Conservation (phyloP, 805 yeast species). For the Komagataella mondaviorum region DNA sequence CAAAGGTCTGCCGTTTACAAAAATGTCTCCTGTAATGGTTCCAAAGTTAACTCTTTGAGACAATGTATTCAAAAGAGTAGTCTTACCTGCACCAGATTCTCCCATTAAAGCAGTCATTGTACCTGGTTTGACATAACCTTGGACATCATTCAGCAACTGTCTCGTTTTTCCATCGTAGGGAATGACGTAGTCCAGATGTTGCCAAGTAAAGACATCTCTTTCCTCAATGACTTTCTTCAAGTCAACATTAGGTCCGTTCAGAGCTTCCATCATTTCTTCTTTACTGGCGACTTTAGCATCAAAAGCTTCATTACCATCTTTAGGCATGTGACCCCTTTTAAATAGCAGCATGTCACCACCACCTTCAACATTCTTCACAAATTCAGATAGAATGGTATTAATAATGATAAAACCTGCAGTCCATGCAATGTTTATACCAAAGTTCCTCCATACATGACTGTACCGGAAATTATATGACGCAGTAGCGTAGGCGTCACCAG, state of each 20-base stretch:
- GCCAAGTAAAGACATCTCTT: slow-evolving; percentile 46
- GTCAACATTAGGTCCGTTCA: slow-evolving; percentile 13
- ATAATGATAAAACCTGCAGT: slow-evolving; percentile 23
- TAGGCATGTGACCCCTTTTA: slow-evolving; percentile 25
- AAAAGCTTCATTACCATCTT: slow-evolving; percentile 20
- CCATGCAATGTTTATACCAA: slow-evolving; percentile 37
- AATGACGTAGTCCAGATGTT: slow-evolving; percentile 42
- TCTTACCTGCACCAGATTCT: slow-evolving; percentile 54
- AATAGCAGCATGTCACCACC: slow-evolving; percentile 22
- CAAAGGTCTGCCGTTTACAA: slow-evolving; percentile 36
- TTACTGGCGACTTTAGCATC: slow-evolving; percentile 23
- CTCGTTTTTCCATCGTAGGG: slow-evolving; percentile 28
- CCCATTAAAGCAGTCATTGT: slow-evolving; percentile 50
- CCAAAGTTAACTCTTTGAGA: slow-evolving; percentile 39
- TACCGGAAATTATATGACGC: slow-evolving; percentile 35
- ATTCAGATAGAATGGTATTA: slow-evolving; percentile 14
- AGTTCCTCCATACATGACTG: slow-evolving; percentile 67
- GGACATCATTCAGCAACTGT: slow-evolving; percentile 27
- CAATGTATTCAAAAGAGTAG: slow-evolving; percentile 39
- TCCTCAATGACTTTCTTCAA: slow-evolving; percentile 14
- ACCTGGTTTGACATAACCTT: slow-evolving; percentile 37
- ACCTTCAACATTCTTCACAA: slow-evolving; percentile 10
- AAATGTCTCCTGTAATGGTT: slow-evolving; percentile 40
- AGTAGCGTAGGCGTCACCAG: slow-evolving; percentile 35
- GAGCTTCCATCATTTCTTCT: slow-evolving; percentile 15